These are phyloP conservation scores for Aspergillus transmontanensis DNA, from an alignment of 2,329 filamentous ascomycete species.

Conservation along the genomic window DNA sequence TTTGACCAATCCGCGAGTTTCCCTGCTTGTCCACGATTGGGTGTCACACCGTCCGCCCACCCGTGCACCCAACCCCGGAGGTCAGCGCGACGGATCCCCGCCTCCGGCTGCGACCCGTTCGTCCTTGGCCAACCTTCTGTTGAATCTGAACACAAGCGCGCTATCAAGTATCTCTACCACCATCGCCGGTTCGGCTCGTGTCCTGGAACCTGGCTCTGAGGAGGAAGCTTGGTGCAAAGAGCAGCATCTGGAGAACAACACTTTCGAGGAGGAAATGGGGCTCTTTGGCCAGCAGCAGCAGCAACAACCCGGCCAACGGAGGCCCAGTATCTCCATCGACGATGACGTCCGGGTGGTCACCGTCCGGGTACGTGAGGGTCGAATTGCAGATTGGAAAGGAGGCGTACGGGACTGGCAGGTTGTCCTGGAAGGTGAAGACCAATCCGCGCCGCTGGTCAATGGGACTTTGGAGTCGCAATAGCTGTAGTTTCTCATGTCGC, in stretches of 20 bases:
- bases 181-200: conserved; percentile 81
- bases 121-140: conserved; percentile 77
- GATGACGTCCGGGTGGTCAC: conserved; percentile 86
- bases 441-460: conserved; percentile 31
- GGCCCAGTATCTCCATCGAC: conserved; percentile 64
- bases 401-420: conserved; percentile 76
- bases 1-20: conserved; percentile 80
- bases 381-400: conserved; percentile 96
- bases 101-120: conserved; percentile 66
- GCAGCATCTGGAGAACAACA: conserved; percentile 88
- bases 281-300: conserved; percentile 44
- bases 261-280: conserved; percentile 64
- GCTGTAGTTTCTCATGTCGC: not conserved
- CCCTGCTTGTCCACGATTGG: conserved; percentile 97
- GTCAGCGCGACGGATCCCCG: conserved; percentile 62
- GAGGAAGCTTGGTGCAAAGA: conserved; percentile 84
- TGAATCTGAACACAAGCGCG: conserved; percentile 88
- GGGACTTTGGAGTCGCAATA: conserved; percentile 20
- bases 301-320: conserved; percentile 30
- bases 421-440: conserved; percentile 35
- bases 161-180: conserved; percentile 88
- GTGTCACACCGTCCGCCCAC: conserved; percentile 88
- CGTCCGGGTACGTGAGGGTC: conserved; percentile 79
- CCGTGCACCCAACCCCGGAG: conserved; percentile 57
- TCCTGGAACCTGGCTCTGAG: conserved; percentile 72